phyloP scores from a whole-genome alignment of 2,329 filamentous ascomycete genomes.

The Uncinocarpus reesii region DNA sequence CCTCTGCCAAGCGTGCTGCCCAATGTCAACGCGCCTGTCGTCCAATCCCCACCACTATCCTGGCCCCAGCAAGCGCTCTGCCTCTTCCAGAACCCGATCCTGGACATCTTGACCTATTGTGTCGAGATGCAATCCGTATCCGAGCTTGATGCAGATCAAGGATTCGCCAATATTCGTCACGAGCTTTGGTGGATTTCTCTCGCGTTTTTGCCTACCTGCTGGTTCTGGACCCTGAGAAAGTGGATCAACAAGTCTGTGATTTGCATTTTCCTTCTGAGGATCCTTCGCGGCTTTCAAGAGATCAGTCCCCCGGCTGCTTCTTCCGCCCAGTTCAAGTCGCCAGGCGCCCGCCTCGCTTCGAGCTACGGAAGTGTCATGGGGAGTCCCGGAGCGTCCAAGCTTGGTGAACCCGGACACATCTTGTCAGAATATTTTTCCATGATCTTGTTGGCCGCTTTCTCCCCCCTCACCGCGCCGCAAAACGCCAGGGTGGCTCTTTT shows the following conservation, averaged over 20 bases:
- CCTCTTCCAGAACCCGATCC: slow-evolving; percentile 9
- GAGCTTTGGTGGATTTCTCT: not conserved
- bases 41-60: slow-evolving; percentile 9
- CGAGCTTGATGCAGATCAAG: slow-evolving; percentile 1
- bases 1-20: slow-evolving; percentile 5
- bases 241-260: not conserved
- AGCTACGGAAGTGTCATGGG: not conserved
- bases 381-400: not conserved
- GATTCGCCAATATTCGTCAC: not conserved
- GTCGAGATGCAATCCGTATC: slow-evolving; percentile 7
- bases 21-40: slow-evolving; percentile 12
- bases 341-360: not conserved
- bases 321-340: not conserved
- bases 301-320: not conserved
- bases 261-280: not conserved
- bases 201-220: not conserved
- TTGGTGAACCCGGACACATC: not conserved
- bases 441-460: not conserved
- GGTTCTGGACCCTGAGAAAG: slow-evolving; percentile 7
- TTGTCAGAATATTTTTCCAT: not conserved
- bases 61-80: slow-evolving; percentile 11
- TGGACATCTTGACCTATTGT: not conserved
- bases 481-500: not conserved
- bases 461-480: not conserved
- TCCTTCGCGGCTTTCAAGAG: too few relatives aligned